Percentiles rank a stretch among this genome's conserved stretches.
Evolutionary conservation across 371 early-diverging fungal genomes (phyloP).

Genomic region (Zopfochytrium polystomum): DNA sequence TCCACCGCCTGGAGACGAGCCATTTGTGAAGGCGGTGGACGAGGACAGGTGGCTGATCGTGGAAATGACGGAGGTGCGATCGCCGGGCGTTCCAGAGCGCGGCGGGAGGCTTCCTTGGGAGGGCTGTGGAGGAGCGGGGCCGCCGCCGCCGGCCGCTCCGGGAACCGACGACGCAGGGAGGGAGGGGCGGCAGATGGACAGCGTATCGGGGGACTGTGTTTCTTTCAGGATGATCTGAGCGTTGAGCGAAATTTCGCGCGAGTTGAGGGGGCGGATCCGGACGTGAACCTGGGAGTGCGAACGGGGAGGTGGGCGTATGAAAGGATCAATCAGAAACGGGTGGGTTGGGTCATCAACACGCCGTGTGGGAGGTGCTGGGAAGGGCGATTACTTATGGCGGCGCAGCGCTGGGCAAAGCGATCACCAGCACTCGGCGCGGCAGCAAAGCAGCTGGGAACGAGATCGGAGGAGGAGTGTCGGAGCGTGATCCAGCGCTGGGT

Average conservation of each 20-base stretch:
- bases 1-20: background rate
- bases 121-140: background rate
- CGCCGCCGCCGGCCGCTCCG: background rate
- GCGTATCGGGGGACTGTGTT: background rate
- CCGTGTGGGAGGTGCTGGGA: too few species aligned
- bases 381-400: too few species aligned
- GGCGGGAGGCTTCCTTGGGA: background rate
- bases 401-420: too few species aligned
- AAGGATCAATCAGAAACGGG: too few species aligned
- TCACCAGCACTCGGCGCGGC: too few species aligned
- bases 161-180: background rate
- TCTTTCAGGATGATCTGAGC: background rate
- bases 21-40: background rate
- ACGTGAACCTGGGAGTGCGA: conserved; percentile 43
- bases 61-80: background rate
- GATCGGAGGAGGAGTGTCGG: too few species aligned
- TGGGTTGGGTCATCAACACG: too few species aligned
- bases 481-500: too few species aligned
- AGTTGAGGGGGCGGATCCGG: conserved; percentile 37
- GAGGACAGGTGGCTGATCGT: background rate
- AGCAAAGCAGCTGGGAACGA: too few species aligned
- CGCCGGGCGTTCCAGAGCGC: background rate
- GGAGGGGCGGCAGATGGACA: background rate
- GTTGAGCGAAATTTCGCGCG: conserved; percentile 18
- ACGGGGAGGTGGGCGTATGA: too few species aligned